Conservation (phyloP, 495 filamentous ascomycete genomes). For the Oidiodendron maius region DNA sequence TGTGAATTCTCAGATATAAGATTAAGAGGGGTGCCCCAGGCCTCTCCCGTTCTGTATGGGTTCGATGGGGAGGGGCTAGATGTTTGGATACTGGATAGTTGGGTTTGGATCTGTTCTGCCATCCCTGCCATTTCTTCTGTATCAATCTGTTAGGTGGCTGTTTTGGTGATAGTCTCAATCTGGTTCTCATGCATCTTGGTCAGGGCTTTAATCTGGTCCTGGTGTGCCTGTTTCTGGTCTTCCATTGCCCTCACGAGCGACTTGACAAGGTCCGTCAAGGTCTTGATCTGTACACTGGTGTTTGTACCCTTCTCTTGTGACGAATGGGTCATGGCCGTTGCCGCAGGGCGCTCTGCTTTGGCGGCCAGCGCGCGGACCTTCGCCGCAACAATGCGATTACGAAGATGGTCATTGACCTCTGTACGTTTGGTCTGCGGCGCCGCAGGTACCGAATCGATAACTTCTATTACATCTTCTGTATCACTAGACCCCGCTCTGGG, state of each 20-base stretch:
- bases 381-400: conserved; percentile 8
- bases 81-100: too few species aligned
- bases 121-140: too few species aligned
- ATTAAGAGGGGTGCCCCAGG: too few species aligned
- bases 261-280: conserved; percentile 2
- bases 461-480: conserved; percentile 9
- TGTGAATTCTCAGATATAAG: too few species aligned
- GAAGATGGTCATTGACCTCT: conserved; percentile 6
- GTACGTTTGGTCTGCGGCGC: conserved; percentile 7
- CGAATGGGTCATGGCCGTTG: neutral
- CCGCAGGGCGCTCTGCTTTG: neutral
- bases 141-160: too few species aligned
- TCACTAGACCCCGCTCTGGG: conserved; percentile 8
- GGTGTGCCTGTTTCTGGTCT: too few species aligned
- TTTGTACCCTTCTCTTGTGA: conserved; percentile 1
- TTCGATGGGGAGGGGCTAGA: too few species aligned
- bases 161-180: too few species aligned
- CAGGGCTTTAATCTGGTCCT: too few species aligned
- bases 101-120: too few species aligned
- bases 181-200: too few species aligned
- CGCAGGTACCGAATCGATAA: neutral
- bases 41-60: too few species aligned
- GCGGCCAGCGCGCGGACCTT: conserved; percentile 8
- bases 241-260: neutral
- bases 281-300: conserved; percentile 1